Percentiles rank a stretch among this genome's conserved stretches.
phyloP scores from a whole-genome alignment of 179 eudicot genomes.

The Beta macrorhiza region DNA sequence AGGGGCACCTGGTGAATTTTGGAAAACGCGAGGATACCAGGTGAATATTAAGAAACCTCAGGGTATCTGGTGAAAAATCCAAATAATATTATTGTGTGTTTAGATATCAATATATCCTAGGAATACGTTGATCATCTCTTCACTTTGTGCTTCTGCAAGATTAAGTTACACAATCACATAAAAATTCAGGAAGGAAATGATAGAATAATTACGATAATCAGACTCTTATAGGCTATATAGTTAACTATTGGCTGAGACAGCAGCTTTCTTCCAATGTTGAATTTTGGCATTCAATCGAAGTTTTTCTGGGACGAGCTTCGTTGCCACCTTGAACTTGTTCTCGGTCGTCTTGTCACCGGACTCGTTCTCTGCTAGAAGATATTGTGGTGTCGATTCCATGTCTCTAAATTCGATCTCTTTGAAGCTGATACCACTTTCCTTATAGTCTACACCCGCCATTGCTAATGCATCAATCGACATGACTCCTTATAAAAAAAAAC shows the following conservation, averaged over 20 bases:
- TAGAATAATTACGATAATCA: neutral
- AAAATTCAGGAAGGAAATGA: neutral
- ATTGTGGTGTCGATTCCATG: constrained; percentile 27
- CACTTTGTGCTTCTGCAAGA: constrained; percentile 10
- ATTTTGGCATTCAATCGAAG: neutral
- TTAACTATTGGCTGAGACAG: neutral
- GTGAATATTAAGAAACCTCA: too few relatives aligned
- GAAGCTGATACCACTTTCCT: constrained; percentile 26
- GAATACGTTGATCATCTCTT: neutral
- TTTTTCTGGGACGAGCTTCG: neutral
- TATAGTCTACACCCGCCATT: constrained; percentile 50
- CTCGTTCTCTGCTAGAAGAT: constrained; percentile 31
- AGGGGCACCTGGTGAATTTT: too few relatives aligned
- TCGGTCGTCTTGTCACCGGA: neutral
- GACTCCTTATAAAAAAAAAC: neutral
- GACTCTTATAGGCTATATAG: neutral
- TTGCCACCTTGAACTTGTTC: neutral
- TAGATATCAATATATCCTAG: neutral
- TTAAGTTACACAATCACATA: neutral
- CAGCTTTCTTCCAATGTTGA: constrained; percentile 8
- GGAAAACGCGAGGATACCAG: too few relatives aligned
- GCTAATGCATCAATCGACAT: constrained; percentile 58
- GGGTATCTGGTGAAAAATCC: too few relatives aligned
- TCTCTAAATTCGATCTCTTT: constrained; percentile 34
- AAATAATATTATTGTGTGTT: neutral